A percentile compares a stretch with the other conserved stretches of the same genome.
phyloP scores from a whole-genome alignment of 2,329 filamentous ascomycete genomes.

The Cladorrhinum sp. region DNA sequence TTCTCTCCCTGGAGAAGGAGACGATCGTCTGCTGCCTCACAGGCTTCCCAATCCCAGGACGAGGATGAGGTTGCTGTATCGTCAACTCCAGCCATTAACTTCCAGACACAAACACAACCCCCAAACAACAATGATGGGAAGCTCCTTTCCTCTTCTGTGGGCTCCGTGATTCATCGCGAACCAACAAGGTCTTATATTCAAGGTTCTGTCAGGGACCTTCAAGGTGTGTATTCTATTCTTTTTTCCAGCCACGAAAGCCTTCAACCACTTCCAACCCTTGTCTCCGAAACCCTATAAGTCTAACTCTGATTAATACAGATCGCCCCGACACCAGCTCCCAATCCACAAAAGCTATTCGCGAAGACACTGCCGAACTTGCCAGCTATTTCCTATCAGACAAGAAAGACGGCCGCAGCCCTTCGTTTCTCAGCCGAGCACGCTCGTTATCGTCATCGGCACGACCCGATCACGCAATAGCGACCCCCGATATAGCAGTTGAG shows the following conservation, averaged over 20 bases:
- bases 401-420: slow-evolving; percentile 42
- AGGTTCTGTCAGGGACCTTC: slow-evolving; percentile 57
- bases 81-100: slow-evolving; percentile 17
- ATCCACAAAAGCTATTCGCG: slow-evolving; percentile 74
- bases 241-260: not conserved
- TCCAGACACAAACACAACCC: slow-evolving; percentile 17
- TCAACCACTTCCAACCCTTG: not conserved
- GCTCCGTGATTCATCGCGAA: slow-evolving; percentile 51
- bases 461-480: slow-evolving; percentile 26
- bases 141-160: slow-evolving; percentile 41
- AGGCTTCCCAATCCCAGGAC: slow-evolving; percentile 29
- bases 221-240: slow-evolving; percentile 42
- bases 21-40: slow-evolving; percentile 23
- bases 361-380: slow-evolving; percentile 84
- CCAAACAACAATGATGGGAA: slow-evolving; percentile 29
- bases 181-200: slow-evolving; percentile 72
- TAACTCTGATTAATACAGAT: not conserved
- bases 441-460: slow-evolving; percentile 33
- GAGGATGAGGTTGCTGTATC: slow-evolving; percentile 23
- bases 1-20: slow-evolving; percentile 23
- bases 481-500: slow-evolving; percentile 26
- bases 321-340: not conserved
- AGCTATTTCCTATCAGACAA: slow-evolving; percentile 73
- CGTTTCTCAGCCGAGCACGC: slow-evolving; percentile 43
- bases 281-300: not conserved